Conservation (phyloP, 371 early-diverging fungal genomes). For the Thermomucor indicae-seudaticae region DNA sequence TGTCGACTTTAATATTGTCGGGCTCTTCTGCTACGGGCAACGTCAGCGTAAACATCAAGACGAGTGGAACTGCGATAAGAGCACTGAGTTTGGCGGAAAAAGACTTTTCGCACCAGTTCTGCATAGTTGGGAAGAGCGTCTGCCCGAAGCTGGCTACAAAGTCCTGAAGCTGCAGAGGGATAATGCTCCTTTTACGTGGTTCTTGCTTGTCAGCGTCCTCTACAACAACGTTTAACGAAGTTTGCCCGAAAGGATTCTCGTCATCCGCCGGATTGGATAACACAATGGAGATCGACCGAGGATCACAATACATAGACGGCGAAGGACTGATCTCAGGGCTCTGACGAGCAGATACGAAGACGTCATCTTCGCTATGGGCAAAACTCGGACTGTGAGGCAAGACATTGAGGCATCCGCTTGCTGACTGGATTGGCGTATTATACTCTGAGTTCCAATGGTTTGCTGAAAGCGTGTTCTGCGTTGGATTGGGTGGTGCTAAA, state of each 20-base stretch:
- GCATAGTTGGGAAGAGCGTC: constrained; percentile 50
- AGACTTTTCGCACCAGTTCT: constrained; percentile 48
- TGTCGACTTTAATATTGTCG: constrained; percentile 28
- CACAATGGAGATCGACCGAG: constrained; percentile 4
- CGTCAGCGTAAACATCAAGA: constrained; percentile 51
- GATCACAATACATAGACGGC: constrained; percentile 10
- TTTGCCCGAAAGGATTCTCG: constrained; percentile 4
- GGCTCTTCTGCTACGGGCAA: constrained; percentile 60
- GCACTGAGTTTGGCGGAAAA: constrained; percentile 43
- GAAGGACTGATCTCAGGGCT: constrained; percentile 11
- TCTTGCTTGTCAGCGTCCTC: background rate
- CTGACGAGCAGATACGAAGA: constrained; percentile 27
- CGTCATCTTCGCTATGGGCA: background rate
- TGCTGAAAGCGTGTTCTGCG: background rate
- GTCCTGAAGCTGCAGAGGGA: background rate
- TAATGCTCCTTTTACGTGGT: background rate
- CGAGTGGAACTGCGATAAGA: constrained; percentile 49
- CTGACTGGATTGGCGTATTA: background rate
- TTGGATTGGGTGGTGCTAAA: constrained; percentile 29
- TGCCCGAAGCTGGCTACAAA: constrained; percentile 5
- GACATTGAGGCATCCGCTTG: background rate
- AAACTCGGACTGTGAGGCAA: background rate
- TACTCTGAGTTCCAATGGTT: background rate
- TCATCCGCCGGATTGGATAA: constrained; percentile 3
- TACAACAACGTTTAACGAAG: background rate